Evolutionary conservation across 176 grass and related monocot genomes (phyloP).

Genomic region (Aegilops longissima): DNA sequence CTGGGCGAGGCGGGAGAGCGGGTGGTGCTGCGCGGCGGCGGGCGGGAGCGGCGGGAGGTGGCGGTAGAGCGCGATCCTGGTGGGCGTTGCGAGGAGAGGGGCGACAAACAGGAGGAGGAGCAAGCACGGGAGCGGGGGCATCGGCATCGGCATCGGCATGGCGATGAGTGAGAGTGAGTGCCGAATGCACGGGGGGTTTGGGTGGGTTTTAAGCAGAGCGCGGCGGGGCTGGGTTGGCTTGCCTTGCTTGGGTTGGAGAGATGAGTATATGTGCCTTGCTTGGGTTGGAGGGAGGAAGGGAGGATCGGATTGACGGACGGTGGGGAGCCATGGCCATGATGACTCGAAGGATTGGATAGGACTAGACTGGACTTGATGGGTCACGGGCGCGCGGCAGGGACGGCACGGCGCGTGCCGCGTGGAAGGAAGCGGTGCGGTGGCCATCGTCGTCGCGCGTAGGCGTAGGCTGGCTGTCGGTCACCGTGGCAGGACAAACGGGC

Average conservation of each 20-base stretch:
- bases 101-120: constrained; percentile 25
- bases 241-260: background rate
- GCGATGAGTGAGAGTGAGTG: background rate
- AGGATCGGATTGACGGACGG: no score
- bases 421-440: background rate
- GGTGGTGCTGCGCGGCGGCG: constrained; percentile 16
- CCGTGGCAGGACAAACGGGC: no score
- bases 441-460: background rate
- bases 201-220: background rate
- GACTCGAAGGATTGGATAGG: no score
- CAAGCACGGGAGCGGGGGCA: background rate
- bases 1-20: constrained; percentile 39
- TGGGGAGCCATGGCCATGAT: no score
- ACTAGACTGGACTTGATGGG: background rate
- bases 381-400: background rate
- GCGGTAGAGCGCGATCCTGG: constrained; percentile 28
- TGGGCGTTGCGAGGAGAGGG: background rate
- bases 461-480: no score
- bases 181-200: background rate
- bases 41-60: constrained; percentile 14
- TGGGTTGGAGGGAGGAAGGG: background rate
- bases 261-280: background rate
- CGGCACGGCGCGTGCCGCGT: background rate
- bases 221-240: background rate
- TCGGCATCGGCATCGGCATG: constrained; percentile 26